A percentile compares a stretch with the other conserved stretches of the same genome.
Evolutionary conservation across 441 rosid genomes (phyloP).

Genomic region (Corymbia calophylla): DNA sequence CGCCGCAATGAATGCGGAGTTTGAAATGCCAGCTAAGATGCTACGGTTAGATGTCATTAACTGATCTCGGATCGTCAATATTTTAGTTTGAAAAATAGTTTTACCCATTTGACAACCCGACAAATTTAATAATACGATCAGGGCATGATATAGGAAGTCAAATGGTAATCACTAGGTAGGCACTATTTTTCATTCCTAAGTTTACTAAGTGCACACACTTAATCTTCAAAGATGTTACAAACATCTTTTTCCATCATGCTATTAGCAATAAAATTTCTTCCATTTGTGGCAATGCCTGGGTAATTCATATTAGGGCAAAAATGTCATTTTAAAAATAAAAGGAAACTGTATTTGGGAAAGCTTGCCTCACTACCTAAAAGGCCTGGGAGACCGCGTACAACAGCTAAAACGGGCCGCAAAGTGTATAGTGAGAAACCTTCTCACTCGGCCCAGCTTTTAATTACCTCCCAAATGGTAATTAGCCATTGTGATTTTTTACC

Average conservation of each 20-base stretch:
- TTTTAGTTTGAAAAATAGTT: neutral
- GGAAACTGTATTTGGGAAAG: neutral
- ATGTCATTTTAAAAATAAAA: rapidly evolving
- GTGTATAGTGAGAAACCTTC: neutral
- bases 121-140: neutral
- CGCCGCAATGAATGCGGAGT: neutral
- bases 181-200: neutral
- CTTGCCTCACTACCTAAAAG: neutral
- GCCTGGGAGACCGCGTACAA: neutral
- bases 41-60: rapidly evolving
- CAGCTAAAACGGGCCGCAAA: neutral
- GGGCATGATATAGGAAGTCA: neutral
- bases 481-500: neutral
- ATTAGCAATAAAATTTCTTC: neutral
- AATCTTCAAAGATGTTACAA: neutral
- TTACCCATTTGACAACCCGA: rapidly evolving
- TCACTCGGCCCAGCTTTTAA: neutral
- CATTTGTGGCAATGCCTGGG: neutral
- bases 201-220: neutral
- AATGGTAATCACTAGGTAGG: neutral
- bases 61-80: rapidly evolving
- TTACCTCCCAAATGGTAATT: neutral
- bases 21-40: neutral
- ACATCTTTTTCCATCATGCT: neutral
- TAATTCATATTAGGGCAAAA: neutral